These are phyloP conservation scores for Candida succiphila DNA, from an alignment of 805 yeast genomes.

Conservation along the genomic window DNA sequence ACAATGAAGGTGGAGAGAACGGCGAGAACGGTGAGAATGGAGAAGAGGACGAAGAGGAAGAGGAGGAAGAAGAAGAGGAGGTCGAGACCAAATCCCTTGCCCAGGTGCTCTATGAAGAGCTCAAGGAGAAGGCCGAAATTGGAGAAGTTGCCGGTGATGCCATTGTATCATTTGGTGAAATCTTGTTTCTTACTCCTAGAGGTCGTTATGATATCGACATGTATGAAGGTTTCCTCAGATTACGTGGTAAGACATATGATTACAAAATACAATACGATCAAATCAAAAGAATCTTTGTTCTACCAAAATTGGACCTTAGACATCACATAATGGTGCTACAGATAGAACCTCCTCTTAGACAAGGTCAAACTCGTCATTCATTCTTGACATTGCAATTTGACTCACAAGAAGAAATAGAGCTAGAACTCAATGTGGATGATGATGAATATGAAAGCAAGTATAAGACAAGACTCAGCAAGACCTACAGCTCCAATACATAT, in stretches of 20 bases:
- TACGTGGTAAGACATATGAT: conserved; percentile 96
- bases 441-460: conserved; percentile 70
- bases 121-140: conserved; percentile 88
- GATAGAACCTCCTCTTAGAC: conserved; percentile 94
- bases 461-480: conserved; percentile 62
- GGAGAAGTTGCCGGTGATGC: conserved; percentile 94
- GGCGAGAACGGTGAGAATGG: background rate
- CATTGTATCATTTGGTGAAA: conserved; percentile 84
- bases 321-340: conserved; percentile 84
- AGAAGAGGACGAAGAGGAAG: conserved; percentile 8
- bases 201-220: conserved; percentile 97
- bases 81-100: conserved; percentile 62
- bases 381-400: conserved; percentile 84
- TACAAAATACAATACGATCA: conserved; percentile 88
- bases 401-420: conserved; percentile 83
- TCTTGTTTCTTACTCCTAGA: conserved; percentile 91
- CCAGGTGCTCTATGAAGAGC: conserved; percentile 75
- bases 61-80: conserved; percentile 17
- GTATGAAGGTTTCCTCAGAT: conserved; percentile 76
- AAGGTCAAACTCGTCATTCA: conserved; percentile 96
- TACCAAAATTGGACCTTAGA: conserved; percentile 90
- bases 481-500: conserved; percentile 70
- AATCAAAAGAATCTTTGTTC: conserved; percentile 79
- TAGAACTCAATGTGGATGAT: conserved; percentile 78
- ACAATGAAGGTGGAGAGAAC: conserved; percentile 5